Evolutionary conservation across 139 green algal species (phyloP), one percentile per base, ranked within the genome.

Genomic region (Micractinium conductrix): DNA sequence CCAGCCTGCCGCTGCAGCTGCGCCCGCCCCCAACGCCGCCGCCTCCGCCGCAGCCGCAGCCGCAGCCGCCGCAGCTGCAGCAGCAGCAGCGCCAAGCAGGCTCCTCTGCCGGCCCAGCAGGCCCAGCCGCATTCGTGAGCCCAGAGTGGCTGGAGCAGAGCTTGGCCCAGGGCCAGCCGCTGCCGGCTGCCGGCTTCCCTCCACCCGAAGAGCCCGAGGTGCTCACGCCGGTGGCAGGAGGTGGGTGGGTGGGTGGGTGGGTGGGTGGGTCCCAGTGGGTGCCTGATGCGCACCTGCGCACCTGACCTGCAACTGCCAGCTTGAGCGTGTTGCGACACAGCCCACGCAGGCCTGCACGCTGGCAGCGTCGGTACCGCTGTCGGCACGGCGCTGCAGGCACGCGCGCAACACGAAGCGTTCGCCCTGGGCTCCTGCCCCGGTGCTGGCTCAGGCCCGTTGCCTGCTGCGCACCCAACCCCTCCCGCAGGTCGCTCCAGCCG

Each of bases 1-100:
- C 76, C 2, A 55, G 38, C 10, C 55, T 82, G 38, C 76, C 76
- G 53, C 75, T 58, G 14, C 76, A 72, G 76, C 58, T 82, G 55
- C 76, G 44, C 26, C 76, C 76, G 76, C 21, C 38, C 12, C 55
- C 40, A 48, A 12, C 2, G 44, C 14, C 19, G 63, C 44, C 37
- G 40, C n/a, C 63, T 48, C 68, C 19, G 37, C 16, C 28, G 35
- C 19, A 19, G 0, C 4, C 43, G 6, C 42, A 40, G 5, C 28
- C 33, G 12, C 12, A 10, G 35, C 14, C 65, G 44, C 1, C 24
- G 10, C 12, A 30, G 24, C 0, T 22, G 72, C 44, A 28, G 45
- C 17, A 79, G 30, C 28, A 67, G 74, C 74, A 37, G 48, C 9
- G 43, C 19, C 53, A 14, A 22, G 53, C 53, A 62, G 53, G 26